Evolutionary conservation across 2,329 filamentous ascomycete species (phyloP).

Genomic region (Nemania sp.): DNA sequence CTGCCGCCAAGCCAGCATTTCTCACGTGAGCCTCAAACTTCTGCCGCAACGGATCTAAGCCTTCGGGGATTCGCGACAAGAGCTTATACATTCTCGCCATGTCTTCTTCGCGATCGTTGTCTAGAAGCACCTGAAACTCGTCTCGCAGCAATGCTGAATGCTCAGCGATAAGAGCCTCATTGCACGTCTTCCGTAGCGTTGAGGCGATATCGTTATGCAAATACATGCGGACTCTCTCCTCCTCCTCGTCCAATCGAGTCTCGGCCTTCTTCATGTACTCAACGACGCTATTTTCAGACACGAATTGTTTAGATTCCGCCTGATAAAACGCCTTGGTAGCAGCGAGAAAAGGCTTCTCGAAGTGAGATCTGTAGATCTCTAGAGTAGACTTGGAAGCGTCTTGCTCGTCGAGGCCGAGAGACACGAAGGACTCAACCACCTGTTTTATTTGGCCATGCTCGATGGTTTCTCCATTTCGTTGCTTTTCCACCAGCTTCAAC

Average conservation of each 20-base stretch:
- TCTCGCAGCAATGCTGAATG: constrained; percentile 86
- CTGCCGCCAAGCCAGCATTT: constrained; percentile 83
- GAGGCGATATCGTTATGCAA: constrained; percentile 87
- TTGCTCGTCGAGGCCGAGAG: constrained; percentile 88
- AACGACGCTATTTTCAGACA: constrained; percentile 95
- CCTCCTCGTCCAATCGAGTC: constrained; percentile 84
- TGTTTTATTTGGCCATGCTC: constrained; percentile 96
- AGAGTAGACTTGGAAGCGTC: constrained; percentile 93
- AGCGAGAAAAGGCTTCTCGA: constrained; percentile 87
- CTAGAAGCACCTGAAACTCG: constrained; percentile 91
- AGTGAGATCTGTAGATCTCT: constrained; percentile 90
- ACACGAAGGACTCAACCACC: constrained; percentile 95
- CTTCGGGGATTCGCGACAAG: constrained; percentile 84
- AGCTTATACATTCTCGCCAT: constrained; percentile 96
- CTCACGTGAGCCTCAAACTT: constrained; percentile 92
- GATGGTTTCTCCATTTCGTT: constrained; percentile 95
- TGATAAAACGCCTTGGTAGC: constrained; percentile 87
- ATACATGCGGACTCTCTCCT: constrained; percentile 89
- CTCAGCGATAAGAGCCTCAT: constrained; percentile 85
- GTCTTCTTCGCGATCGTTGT: constrained; percentile 93
- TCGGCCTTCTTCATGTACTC: constrained; percentile 99
- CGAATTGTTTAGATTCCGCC: constrained; percentile 89
- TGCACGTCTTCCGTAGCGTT: constrained; percentile 82
- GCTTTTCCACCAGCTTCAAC: constrained; percentile 92
- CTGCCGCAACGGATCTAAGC: constrained; percentile 81